These are phyloP conservation scores for Entamoeba dispar DNA, from an alignment of 208 protist genomes.

Conservation along the genomic window DNA sequence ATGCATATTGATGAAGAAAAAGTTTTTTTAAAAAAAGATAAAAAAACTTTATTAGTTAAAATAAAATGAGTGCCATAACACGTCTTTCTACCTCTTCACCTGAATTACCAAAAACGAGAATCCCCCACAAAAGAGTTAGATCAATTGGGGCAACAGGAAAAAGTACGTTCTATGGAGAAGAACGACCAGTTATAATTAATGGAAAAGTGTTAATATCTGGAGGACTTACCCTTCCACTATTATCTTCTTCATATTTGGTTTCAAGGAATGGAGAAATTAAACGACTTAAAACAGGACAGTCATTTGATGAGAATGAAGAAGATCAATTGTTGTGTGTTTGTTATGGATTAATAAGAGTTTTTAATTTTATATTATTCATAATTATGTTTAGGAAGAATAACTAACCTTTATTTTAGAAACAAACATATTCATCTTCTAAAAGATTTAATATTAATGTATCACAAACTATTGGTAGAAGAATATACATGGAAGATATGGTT, in stretches of 20 bases:
- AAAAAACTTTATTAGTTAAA: too few species aligned
- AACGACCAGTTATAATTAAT: neutral
- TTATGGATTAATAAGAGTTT: neutral
- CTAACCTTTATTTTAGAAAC: too few species aligned
- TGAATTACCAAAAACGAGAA: too few species aligned
- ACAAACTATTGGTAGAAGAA: neutral
- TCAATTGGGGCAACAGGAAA: neutral
- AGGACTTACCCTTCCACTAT: neutral
- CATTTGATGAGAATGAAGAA: neutral
- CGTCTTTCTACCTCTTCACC: too few species aligned
- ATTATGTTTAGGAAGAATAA: too few species aligned
- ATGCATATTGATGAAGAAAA: too few species aligned
- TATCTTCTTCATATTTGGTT: neutral
- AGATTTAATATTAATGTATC: neutral
- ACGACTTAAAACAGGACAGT: neutral
- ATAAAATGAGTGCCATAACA: too few species aligned
- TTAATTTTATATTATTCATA: too few species aligned
- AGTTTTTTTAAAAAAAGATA: too few species aligned
- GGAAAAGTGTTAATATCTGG: neutral
- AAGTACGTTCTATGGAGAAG: neutral
- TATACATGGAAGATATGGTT: neutral
- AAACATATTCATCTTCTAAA: neutral
- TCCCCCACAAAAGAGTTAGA: neutral
- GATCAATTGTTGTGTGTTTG: neutral
- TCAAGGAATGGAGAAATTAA: neutral